A percentile compares a stretch with the other conserved stretches of the same genome.
These are phyloP conservation scores for Macrolepiota albuminosa DNA, from an alignment of 768 basidiomycete species.

Conservation along the genomic window DNA sequence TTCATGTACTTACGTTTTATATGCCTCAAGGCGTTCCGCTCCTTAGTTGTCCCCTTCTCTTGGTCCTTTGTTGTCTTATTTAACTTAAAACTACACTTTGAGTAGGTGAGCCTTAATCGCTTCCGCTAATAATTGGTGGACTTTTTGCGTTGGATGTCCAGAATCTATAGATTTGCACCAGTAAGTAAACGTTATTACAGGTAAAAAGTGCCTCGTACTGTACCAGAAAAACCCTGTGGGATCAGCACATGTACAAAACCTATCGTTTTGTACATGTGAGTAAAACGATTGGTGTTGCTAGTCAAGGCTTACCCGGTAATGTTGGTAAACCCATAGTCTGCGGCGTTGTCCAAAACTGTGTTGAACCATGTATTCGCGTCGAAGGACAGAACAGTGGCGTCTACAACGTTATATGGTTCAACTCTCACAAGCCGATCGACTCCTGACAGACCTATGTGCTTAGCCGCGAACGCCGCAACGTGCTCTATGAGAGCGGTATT, in stretches of 20 bases:
- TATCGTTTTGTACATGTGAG: background rate
- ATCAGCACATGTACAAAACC: constrained; percentile 1
- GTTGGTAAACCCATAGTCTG: constrained; percentile 28
- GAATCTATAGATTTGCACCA: background rate
- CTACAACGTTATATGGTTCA: constrained; percentile 14
- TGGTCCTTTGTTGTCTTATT: background rate
- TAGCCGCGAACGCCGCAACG: background rate
- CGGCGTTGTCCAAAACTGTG: constrained; percentile 35
- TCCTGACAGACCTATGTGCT: background rate
- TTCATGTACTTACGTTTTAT: constrained; percentile 1
- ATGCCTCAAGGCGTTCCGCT: background rate
- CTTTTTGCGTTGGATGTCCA: constrained; percentile 2
- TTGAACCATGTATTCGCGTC: constrained; percentile 50
- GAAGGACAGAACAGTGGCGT: constrained; percentile 39
- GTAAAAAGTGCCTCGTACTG: background rate
- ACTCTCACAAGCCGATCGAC: background rate
- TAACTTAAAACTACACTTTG: constrained; percentile 5
- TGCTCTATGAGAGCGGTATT: background rate
- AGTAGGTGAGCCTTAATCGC: constrained; percentile 29
- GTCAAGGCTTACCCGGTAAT: background rate
- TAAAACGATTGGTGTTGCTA: background rate
- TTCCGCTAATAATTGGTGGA: constrained; percentile 37
- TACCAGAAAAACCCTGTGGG: constrained; percentile 2
- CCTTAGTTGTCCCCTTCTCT: background rate
- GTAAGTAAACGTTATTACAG: background rate